phyloP scores from a whole-genome alignment of 2,329 filamentous ascomycete genomes.

The Trichophyton equinum region DNA sequence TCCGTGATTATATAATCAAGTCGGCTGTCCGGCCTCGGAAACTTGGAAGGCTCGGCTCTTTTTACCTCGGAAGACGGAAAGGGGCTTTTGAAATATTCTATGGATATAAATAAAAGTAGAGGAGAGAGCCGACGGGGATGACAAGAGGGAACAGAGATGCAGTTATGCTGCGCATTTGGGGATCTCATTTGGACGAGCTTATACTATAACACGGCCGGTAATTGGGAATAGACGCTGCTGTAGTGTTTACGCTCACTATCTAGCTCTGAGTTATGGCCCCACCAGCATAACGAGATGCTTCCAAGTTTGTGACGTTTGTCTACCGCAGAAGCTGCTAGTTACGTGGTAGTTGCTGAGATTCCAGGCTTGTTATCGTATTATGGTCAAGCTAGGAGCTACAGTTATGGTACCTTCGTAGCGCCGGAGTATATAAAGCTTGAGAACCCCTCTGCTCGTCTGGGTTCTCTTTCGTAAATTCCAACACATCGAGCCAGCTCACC shows the following conservation, averaged over 20 bases:
- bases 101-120: no score
- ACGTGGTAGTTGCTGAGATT: no score
- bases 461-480: not conserved
- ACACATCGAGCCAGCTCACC: not conserved
- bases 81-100: no score
- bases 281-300: conserved; percentile 1
- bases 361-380: not conserved
- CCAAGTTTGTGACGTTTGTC: not conserved
- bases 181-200: no score
- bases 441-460: not conserved
- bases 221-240: not conserved
- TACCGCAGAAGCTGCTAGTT: not conserved
- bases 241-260: not conserved
- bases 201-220: no score
- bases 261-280: not conserved
- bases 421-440: not conserved
- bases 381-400: not conserved
- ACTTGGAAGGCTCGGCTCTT: no score
- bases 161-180: no score
- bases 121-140: no score
- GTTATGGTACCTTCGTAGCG: not conserved
- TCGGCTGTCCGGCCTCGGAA: no score
- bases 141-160: no score
- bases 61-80: no score
- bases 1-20: no score